These are phyloP conservation scores for Sporothrix schenckii DNA, from an alignment of 2,329 filamentous ascomycete genomes.

Conservation along the genomic window DNA sequence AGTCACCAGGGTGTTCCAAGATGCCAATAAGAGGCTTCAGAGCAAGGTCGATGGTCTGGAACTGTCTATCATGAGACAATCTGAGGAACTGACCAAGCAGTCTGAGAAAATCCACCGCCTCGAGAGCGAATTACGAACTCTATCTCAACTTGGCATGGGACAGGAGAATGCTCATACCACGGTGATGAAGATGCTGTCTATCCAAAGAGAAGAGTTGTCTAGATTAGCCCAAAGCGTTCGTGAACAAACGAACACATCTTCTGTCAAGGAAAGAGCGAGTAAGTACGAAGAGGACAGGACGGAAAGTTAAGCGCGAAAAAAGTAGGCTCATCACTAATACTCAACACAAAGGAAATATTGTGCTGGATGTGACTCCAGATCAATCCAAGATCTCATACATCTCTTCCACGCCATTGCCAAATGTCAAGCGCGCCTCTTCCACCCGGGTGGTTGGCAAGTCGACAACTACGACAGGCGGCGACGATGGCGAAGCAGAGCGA, in stretches of 20 bases:
- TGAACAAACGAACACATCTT: background rate
- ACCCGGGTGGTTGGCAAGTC: background rate
- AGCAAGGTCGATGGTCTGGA: constrained; percentile 32
- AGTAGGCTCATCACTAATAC: background rate
- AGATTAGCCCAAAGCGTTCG: background rate
- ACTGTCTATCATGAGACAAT: constrained; percentile 22
- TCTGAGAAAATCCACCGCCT: constrained; percentile 27
- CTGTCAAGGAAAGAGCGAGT: background rate
- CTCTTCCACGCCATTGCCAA: background rate
- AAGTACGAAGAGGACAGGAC: background rate
- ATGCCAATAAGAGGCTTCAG: constrained; percentile 26
- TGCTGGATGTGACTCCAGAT: background rate
- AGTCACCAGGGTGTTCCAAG: constrained; percentile 5
- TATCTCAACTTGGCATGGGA: background rate
- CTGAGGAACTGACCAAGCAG: constrained; percentile 23
- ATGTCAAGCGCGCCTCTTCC: background rate
- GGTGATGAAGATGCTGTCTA: background rate
- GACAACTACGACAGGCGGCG: background rate
- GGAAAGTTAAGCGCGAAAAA: background rate
- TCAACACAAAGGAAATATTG: background rate
- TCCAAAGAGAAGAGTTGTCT: constrained; percentile 14
- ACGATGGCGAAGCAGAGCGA: background rate
- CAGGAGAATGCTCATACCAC: constrained; percentile 13
- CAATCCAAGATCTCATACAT: background rate
- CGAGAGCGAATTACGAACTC: constrained; percentile 20